A percentile compares a stretch with the other conserved stretches of the same genome.
These are phyloP conservation scores for Marchantia polymorpha DNA, from an alignment of 225 moss, liverwort and hornwort species.

Conservation along the genomic window DNA sequence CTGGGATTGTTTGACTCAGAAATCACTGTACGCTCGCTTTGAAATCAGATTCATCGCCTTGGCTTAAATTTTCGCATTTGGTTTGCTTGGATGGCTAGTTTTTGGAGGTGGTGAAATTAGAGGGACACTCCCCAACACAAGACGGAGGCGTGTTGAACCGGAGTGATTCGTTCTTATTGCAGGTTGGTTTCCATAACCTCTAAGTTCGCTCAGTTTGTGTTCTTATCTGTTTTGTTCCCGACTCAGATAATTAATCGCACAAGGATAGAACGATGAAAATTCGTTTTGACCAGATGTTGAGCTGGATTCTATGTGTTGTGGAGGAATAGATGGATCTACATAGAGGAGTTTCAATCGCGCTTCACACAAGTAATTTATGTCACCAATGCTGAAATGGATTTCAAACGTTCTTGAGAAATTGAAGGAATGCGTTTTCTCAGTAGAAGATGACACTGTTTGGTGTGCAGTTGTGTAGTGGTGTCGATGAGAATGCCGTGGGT, in stretches of 20 bases:
- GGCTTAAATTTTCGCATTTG: background rate
- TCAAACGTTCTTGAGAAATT: too few species aligned
- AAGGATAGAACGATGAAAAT: too few species aligned
- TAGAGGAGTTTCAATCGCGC: too few species aligned
- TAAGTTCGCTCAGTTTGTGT: background rate
- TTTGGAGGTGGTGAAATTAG: slow-evolving; percentile 94
- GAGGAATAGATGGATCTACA: too few species aligned
- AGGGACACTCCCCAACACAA: slow-evolving; percentile 79
- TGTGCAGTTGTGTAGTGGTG: slow-evolving; percentile 86
- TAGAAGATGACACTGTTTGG: background rate
- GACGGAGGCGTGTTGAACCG: slow-evolving; percentile 67
- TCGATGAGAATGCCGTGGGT: slow-evolving; percentile 92
- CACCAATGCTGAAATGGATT: too few species aligned
- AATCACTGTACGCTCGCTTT: background rate
- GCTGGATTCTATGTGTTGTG: too few species aligned
- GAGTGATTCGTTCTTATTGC: slow-evolving; percentile 72
- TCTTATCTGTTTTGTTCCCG: background rate
- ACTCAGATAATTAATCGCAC: too few species aligned
- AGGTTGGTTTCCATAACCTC: slow-evolving; percentile 42
- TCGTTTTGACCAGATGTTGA: too few species aligned
- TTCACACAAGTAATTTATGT: too few species aligned
- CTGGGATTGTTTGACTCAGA: background rate
- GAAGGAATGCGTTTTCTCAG: too few species aligned
- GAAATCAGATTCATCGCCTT: background rate
- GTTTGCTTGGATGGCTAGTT: slow-evolving; percentile 40